These are phyloP conservation scores for Tulasnella calospora DNA, from an alignment of 768 basidiomycete genomes.

Conservation along the genomic window DNA sequence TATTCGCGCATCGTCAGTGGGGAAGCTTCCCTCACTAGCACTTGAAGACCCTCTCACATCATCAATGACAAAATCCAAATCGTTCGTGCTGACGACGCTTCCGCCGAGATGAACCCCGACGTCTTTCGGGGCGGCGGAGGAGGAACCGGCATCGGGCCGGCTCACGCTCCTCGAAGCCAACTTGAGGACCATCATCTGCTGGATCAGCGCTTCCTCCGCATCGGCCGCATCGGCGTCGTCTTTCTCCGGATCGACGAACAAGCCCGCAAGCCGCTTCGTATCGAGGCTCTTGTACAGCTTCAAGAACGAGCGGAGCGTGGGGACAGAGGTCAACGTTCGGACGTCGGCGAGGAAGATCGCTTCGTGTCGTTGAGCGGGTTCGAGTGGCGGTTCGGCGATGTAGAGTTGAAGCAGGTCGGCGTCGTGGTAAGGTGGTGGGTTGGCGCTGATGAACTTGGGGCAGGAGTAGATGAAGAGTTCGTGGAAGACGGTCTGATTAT, in stretches of 20 bases:
- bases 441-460: slow-evolving; percentile 94
- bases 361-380: slow-evolving; percentile 81
- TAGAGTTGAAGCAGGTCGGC: slow-evolving; percentile 53
- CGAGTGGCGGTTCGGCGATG: slow-evolving; percentile 43
- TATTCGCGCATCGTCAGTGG: neutral
- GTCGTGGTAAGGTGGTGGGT: slow-evolving; percentile 91
- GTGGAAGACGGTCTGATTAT: slow-evolving; percentile 74
- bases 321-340: slow-evolving; percentile 65
- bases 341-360: slow-evolving; percentile 80
- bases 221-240: slow-evolving; percentile 34
- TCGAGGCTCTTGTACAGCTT: slow-evolving; percentile 94
- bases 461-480: slow-evolving; percentile 93
- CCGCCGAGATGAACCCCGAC: slow-evolving; percentile 67
- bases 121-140: slow-evolving; percentile 23
- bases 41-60: slow-evolving; percentile 52
- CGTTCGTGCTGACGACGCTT: slow-evolving; percentile 81
- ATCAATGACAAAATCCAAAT: slow-evolving; percentile 92
- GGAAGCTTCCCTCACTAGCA: too few relatives aligned
- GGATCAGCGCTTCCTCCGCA: slow-evolving; percentile 90
- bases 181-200: slow-evolving; percentile 97
- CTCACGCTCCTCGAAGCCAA: slow-evolving; percentile 73
- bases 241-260: slow-evolving; percentile 65
- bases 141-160: slow-evolving; percentile 39
- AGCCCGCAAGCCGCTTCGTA: slow-evolving; percentile 78
- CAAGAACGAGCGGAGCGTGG: slow-evolving; percentile 84